phyloP scores from a whole-genome alignment of 2,329 filamentous ascomycete species.

The Diaporthe sp. region DNA sequence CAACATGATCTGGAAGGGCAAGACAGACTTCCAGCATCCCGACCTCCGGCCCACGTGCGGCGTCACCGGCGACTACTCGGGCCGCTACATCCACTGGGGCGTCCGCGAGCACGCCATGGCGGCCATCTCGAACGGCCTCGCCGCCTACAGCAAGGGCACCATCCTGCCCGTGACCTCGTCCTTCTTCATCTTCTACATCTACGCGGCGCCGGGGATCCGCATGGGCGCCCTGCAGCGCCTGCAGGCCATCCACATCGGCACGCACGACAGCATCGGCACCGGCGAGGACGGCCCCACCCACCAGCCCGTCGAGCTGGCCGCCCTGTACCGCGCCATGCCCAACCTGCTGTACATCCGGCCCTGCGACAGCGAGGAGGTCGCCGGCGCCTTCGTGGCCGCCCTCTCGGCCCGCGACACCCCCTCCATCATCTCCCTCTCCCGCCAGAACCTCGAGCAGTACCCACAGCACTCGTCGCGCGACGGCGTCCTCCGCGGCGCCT shows the following conservation, averaged over 20 bases:
- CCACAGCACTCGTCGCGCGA: conserved; percentile 49
- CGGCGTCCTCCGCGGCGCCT: conserved; percentile 55
- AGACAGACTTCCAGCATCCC: conserved; percentile 63
- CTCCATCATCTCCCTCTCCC: conserved; percentile 54
- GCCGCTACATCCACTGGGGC: conserved; percentile 72
- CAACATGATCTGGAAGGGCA: conserved; percentile 64
- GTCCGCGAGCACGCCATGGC: conserved; percentile 75
- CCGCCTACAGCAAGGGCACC: conserved; percentile 65
- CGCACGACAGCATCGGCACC: conserved; percentile 67
- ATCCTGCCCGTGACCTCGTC: conserved; percentile 67
- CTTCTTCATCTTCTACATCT: conserved; percentile 71
- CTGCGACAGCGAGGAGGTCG: conserved; percentile 64
- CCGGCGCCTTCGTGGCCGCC: conserved; percentile 59
- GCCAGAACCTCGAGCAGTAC: conserved; percentile 56
- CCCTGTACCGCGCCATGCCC: conserved; percentile 67
- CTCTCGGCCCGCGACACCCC: conserved; percentile 52
- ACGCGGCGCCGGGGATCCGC: conserved; percentile 63
- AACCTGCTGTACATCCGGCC: conserved; percentile 67
- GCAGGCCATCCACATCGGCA: conserved; percentile 65
- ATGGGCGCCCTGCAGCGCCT: conserved; percentile 66
- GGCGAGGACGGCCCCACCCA: conserved; percentile 70
- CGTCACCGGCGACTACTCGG: conserved; percentile 61
- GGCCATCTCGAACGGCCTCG: conserved; percentile 69
- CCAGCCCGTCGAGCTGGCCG: conserved; percentile 65
- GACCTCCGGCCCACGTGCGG: conserved; percentile 43